Percentiles rank a stretch among this genome's conserved stretches.
phyloP scores from a whole-genome alignment of 2,329 filamentous ascomycete species.

The Exophiala mesophila region DNA sequence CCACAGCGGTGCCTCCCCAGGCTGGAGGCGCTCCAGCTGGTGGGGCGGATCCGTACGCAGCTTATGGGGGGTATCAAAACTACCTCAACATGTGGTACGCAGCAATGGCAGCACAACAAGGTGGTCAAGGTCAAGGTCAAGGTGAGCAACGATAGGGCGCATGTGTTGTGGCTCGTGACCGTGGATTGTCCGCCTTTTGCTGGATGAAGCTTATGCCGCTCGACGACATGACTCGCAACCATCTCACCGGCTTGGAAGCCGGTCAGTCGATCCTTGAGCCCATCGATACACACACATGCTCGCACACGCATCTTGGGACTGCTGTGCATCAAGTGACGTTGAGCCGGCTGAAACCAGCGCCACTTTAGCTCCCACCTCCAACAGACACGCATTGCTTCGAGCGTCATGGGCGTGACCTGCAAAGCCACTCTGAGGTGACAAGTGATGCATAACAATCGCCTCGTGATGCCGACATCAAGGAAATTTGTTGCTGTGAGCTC shows the following conservation, averaged over 20 bases:
- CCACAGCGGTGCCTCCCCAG: conserved; percentile 34
- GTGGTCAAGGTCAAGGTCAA: conserved; percentile 27
- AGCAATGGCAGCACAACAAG: conserved; percentile 53
- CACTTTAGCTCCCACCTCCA: neutral
- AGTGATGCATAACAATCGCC: too few species aligned
- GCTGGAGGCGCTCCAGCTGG: conserved; percentile 45
- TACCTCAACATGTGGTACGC: conserved; percentile 80
- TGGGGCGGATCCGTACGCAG: conserved; percentile 65
- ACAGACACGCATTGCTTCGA: neutral
- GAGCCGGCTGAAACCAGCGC: neutral
- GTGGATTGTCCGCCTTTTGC: conserved; percentile 12
- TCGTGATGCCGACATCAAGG: too few species aligned
- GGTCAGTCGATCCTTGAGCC: neutral
- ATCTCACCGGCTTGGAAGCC: neutral
- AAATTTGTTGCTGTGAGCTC: too few species aligned
- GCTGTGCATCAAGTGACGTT: neutral
- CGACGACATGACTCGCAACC: conserved; percentile 18
- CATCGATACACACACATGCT: neutral
- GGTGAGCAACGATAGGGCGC: conserved; percentile 29
- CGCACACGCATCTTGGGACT: neutral
- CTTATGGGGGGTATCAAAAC: conserved; percentile 77
- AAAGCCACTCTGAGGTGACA: neutral
- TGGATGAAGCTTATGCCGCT: conserved; percentile 13
- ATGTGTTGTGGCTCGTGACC: conserved; percentile 23
- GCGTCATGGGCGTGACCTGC: neutral